Conservation (phyloP, 805 yeast species). For the Yarrowia yakushimensis region DNA sequence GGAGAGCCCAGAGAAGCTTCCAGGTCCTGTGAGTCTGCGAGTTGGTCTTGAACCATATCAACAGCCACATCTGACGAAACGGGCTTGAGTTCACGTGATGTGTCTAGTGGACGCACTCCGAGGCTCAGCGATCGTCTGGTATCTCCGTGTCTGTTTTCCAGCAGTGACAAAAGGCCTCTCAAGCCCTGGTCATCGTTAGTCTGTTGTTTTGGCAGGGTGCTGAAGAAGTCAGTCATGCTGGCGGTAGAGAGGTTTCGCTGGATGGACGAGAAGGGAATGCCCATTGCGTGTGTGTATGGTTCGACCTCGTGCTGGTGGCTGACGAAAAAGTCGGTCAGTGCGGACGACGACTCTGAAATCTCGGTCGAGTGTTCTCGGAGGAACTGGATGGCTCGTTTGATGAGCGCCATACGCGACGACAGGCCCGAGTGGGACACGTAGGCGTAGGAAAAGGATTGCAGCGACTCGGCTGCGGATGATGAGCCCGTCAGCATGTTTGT, state of each 20-base stretch:
- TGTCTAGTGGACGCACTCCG: neutral
- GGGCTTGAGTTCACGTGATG: neutral
- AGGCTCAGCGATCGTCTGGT: neutral
- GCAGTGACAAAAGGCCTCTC: neutral
- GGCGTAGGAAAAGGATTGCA: constrained; percentile 83
- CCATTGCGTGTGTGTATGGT: constrained; percentile 17
- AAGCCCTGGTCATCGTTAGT: constrained; percentile 5
- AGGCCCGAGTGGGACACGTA: constrained; percentile 76
- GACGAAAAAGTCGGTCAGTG: neutral
- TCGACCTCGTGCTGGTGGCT: constrained; percentile 15
- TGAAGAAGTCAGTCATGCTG: constrained; percentile 11
- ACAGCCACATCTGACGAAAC: neutral
- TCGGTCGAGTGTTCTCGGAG: constrained; percentile 50
- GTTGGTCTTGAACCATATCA: no score
- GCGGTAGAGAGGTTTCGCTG: constrained; percentile 26
- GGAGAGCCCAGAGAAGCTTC: neutral
- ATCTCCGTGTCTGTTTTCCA: constrained; percentile 14
- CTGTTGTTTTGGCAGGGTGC: constrained; percentile 15
- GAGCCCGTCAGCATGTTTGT: neutral
- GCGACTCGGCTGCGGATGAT: constrained; percentile 41
- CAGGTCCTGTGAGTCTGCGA: no score
- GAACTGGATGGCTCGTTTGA: constrained; percentile 73
- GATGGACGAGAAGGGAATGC: constrained; percentile 11
- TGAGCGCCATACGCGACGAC: constrained; percentile 67
- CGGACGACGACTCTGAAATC: constrained; percentile 14